Conservation (phyloP, 805 yeast species). For the Millerozyma miso region DNA sequence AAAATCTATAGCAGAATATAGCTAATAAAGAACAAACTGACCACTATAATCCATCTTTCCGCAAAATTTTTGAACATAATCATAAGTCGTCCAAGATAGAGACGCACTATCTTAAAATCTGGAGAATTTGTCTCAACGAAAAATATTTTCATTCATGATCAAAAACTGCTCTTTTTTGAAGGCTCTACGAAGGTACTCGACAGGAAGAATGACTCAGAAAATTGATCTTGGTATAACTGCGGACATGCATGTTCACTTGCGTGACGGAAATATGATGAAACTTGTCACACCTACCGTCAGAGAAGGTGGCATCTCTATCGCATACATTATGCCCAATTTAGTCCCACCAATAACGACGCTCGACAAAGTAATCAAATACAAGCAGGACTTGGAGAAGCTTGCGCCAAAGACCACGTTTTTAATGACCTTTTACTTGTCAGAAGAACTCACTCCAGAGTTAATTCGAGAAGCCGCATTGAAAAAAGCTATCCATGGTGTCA, state of each 20-base stretch:
- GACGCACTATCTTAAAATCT: background rate
- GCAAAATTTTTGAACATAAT: too few relatives aligned
- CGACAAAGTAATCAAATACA: slow-evolving; percentile 67
- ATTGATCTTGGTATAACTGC: slow-evolving; percentile 68
- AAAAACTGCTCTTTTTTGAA: background rate
- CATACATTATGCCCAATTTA: slow-evolving; percentile 94
- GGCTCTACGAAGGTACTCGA: background rate
- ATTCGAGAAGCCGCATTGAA: slow-evolving; percentile 70
- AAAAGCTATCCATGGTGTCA: slow-evolving; percentile 78
- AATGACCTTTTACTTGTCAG: slow-evolving; percentile 84
- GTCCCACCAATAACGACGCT: slow-evolving; percentile 87
- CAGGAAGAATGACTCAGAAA: slow-evolving; percentile 11
- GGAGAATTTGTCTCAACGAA: background rate
- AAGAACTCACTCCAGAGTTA: slow-evolving; percentile 78
- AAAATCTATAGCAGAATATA: too few relatives aligned
- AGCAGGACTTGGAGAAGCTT: slow-evolving; percentile 53
- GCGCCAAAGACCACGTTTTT: slow-evolving; percentile 83
- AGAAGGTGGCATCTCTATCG: slow-evolving; percentile 87
- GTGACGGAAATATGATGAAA: slow-evolving; percentile 92
- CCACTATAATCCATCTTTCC: too few relatives aligned
- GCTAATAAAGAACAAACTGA: too few relatives aligned
- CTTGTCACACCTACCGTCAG: slow-evolving; percentile 85
- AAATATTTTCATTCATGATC: background rate
- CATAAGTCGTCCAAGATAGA: too few relatives aligned
- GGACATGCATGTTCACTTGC: slow-evolving; percentile 93